Conservation (phyloP, 805 yeast species). For the Ogataea henricii region DNA sequence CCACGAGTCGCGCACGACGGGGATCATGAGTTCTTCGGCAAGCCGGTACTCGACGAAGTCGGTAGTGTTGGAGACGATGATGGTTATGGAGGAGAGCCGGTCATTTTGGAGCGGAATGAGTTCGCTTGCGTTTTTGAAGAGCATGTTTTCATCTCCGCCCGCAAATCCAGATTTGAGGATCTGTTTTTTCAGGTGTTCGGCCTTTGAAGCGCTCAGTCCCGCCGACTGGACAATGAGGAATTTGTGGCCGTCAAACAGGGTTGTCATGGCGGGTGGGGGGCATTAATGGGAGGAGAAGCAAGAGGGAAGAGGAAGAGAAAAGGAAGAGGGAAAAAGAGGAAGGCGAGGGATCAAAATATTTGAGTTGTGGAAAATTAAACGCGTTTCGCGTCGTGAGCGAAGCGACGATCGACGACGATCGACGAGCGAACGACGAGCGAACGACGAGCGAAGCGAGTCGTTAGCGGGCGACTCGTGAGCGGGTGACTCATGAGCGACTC, state of each 20-base stretch:
- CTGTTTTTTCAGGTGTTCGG: conserved; percentile 17
- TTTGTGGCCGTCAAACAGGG: conserved; percentile 20
- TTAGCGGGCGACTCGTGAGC: too few relatives aligned
- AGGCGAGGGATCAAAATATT: neutral
- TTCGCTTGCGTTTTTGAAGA: conserved; percentile 18
- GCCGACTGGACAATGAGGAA: conserved; percentile 22
- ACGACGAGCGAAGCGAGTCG: too few relatives aligned
- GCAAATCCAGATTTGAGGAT: conserved; percentile 21
- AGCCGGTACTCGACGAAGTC: conserved; percentile 53
- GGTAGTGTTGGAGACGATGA: conserved; percentile 53
- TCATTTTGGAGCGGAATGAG: conserved; percentile 14
- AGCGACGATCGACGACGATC: neutral
- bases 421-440: too few relatives aligned
- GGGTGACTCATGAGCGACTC: too few relatives aligned
- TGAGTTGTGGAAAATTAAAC: neutral
- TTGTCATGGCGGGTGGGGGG: neutral
- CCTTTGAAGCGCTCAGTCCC: conserved; percentile 12
- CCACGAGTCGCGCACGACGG: conserved; percentile 68
- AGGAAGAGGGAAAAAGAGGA: neutral
- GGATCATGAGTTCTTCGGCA: conserved; percentile 57
- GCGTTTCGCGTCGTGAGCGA: conserved; percentile 1
- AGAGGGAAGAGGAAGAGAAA: neutral
- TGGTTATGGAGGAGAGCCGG: conserved; percentile 34
- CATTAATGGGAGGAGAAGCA: neutral
- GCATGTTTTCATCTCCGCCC: conserved; percentile 15